Evolutionary conservation across 1,284 basidiomycete genomes (phyloP), one percentile per base, ranked within the genome.

Genomic region (Pseudozyma thailandica): DNA sequence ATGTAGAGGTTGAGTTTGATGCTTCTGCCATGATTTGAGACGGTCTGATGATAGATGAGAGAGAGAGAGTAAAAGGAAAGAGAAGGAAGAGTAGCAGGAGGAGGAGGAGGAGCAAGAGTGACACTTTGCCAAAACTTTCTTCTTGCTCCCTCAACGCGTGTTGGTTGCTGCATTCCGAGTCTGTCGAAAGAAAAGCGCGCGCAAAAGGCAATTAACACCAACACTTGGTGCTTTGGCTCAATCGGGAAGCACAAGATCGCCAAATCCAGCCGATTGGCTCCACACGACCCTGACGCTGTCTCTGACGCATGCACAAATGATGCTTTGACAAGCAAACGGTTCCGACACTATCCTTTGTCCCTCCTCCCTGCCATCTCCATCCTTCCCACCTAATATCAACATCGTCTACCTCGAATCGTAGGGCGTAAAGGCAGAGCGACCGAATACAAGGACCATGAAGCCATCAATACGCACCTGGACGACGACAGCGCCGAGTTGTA

Each of bases 401-500:
- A 31, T 15, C 30, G 30, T 23, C 4, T 23, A 23, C 6, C 20
- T 23, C 37, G 4, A 18, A 8, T 3, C 2, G 13, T 20, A 18
- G 8, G 37, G 9, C 37, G 2, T 9, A 4, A 38, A 38, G 37
- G 15, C 15, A 4, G 4, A 18, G 3, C 9, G 15, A 20, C 8
- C 13, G 3, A 4, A 3, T 2, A 13, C 16, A 31, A 35, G 2
- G 45, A 15, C 2, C 15, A 64, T 64, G 61, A 58, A 33, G 23
- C 47, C 47, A 26, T 65, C 56, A 38, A 51, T 65, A 59, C 39
- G 47, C 21, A 39, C 43, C 10, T 47, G 20, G 37, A 37, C 26
- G 16, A 41, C 18, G 20, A 23, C 39, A 8, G 39, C 13, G 33
- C 8, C 33, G 15, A 9, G 39, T 23, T 12, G 39, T 18, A 21